These are phyloP conservation scores for Penicillium cataractarum DNA, from an alignment of 495 filamentous ascomycete species.

Conservation along the genomic window DNA sequence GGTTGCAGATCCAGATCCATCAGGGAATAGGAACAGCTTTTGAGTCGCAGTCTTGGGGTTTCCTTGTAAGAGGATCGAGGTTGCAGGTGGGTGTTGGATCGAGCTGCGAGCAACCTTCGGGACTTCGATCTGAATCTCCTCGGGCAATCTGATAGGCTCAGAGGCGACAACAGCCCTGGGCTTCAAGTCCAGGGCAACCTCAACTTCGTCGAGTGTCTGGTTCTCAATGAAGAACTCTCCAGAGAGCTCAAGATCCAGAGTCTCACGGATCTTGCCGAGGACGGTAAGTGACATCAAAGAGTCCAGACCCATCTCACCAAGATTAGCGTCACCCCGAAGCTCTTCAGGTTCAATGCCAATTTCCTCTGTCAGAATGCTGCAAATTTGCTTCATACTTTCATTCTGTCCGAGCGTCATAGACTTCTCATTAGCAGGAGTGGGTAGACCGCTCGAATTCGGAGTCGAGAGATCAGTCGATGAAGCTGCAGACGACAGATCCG, in stretches of 20 bases:
- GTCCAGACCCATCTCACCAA: conserved; percentile 55
- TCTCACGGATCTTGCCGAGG: conserved; percentile 58
- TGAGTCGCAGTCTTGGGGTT: conserved; percentile 46
- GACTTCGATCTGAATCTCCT: conserved; percentile 22
- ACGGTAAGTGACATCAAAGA: conserved; percentile 57
- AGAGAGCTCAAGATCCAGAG: conserved; percentile 50
- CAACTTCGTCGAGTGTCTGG: conserved; percentile 58
- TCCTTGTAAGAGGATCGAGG: conserved; percentile 56
- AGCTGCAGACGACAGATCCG: conserved; percentile 37
- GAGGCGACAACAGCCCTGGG: conserved; percentile 33
- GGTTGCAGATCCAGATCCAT: conserved; percentile 56
- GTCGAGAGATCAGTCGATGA: conserved; percentile 40
- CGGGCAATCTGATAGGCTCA: conserved; percentile 27
- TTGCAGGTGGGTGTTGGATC: conserved; percentile 45
- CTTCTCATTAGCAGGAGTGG: conserved; percentile 41
- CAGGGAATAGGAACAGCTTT: conserved; percentile 54
- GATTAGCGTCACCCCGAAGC: conserved; percentile 49
- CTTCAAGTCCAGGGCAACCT: conserved; percentile 48
- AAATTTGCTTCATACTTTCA: conserved; percentile 50
- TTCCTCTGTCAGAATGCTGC: conserved; percentile 65
- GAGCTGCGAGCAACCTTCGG: conserved; percentile 22
- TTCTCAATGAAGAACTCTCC: conserved; percentile 64
- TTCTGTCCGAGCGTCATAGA: conserved; percentile 46
- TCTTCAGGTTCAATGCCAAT: conserved; percentile 69
- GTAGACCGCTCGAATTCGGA: conserved; percentile 37